Evolutionary conservation across 768 basidiomycete species (phyloP).

Genomic region (Pleurotus platypus): DNA sequence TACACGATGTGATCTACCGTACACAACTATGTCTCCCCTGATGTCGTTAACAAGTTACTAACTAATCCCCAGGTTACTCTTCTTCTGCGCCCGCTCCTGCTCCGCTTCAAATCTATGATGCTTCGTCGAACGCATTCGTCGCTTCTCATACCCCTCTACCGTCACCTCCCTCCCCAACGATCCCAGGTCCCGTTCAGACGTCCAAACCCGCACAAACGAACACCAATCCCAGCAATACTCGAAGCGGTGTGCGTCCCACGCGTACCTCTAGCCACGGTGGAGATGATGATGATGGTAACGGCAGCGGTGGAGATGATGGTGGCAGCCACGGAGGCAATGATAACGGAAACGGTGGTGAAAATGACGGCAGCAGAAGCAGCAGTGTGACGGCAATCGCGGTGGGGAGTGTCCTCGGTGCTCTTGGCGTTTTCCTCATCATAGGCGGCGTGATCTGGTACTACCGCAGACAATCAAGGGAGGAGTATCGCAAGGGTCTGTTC

Average conservation of each 20-base stretch:
- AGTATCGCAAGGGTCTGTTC: slow-evolving; percentile 14
- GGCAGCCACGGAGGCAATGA: slow-evolving; percentile 16
- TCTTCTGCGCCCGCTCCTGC: slow-evolving; percentile 49
- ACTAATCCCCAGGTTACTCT: slow-evolving; percentile 39
- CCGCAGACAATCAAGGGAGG: slow-evolving; percentile 11
- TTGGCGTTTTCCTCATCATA: slow-evolving; percentile 42
- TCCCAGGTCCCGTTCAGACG: slow-evolving; percentile 30
- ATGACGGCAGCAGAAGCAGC: slow-evolving; percentile 11
- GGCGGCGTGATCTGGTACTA: slow-evolving; percentile 41
- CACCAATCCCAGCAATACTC: not conserved
- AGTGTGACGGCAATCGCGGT: slow-evolving; percentile 50
- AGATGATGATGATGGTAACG: slow-evolving; percentile 4
- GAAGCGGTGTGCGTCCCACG: slow-evolving; percentile 13
- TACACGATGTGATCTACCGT: too few relatives aligned
- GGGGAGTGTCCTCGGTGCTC: slow-evolving; percentile 51
- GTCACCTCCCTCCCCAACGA: slow-evolving; percentile 26
- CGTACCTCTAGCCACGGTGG: slow-evolving; percentile 10
- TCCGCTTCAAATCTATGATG: slow-evolving; percentile 50
- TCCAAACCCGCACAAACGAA: slow-evolving; percentile 8
- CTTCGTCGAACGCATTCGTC: slow-evolving; percentile 37
- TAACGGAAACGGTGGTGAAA: slow-evolving; percentile 16
- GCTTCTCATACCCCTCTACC: slow-evolving; percentile 37
- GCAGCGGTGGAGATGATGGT: slow-evolving; percentile 8
- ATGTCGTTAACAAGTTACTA: not conserved
- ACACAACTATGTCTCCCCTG: too few relatives aligned